phyloP scores from a whole-genome alignment of 2,329 filamentous ascomycete genomes.

The Pseudogymnoascus sp. region DNA sequence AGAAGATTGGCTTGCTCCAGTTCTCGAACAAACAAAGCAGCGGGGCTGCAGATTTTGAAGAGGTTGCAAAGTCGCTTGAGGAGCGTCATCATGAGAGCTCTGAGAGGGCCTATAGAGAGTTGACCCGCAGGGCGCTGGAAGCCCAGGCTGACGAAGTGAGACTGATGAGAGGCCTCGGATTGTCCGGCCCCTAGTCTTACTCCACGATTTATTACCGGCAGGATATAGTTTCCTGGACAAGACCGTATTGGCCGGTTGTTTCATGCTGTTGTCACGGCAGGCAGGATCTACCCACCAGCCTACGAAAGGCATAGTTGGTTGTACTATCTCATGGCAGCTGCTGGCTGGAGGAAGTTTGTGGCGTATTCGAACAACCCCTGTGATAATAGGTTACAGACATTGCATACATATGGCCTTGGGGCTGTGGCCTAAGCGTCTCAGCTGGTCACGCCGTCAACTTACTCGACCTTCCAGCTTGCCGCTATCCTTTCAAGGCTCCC shows the following conservation, averaged over 20 bases:
- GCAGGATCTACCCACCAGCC: neutral
- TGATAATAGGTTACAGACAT: neutral
- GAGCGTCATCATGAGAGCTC: conserved; percentile 46
- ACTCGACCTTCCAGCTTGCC: neutral
- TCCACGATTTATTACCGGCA: neutral
- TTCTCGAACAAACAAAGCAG: conserved; percentile 51
- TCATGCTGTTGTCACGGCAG: neutral
- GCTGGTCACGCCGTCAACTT: neutral
- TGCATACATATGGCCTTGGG: neutral
- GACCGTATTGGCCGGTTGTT: neutral
- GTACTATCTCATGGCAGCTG: neutral
- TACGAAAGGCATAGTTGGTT: neutral
- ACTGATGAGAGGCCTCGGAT: conserved; percentile 62
- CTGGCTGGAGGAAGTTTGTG: neutral
- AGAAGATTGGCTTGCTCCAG: conserved; percentile 66
- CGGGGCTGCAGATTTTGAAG: conserved; percentile 44
- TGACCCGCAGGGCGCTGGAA: conserved; percentile 69
- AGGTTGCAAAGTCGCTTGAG: conserved; percentile 32
- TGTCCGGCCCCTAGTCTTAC: conserved; percentile 22
- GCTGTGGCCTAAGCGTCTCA: neutral
- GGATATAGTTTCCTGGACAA: neutral
- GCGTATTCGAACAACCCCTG: neutral
- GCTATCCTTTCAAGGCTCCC: neutral
- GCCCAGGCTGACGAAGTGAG: conserved; percentile 71
- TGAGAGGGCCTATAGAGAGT: conserved; percentile 56